phyloP scores from a whole-genome alignment of 805 yeast genomes.

The Kodamaea jinghongensis region DNA sequence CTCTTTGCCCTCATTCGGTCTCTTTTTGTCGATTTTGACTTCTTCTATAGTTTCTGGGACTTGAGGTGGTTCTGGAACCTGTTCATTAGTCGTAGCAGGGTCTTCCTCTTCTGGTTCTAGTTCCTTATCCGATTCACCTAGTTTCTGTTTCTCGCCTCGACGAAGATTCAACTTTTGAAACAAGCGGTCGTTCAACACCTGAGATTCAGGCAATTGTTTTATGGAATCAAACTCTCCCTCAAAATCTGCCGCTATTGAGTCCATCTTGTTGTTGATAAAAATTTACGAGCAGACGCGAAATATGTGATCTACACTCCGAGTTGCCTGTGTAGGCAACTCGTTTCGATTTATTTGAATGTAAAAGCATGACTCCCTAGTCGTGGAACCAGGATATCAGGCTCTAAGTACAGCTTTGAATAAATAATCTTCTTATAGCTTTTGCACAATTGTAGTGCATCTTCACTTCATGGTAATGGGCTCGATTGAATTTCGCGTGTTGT shows the following conservation, averaged over 20 bases:
- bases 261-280: not conserved
- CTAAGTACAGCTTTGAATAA: too few relatives aligned
- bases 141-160: not conserved
- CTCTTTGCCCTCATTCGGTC: constrained; percentile 5
- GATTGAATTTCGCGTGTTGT: too few relatives aligned
- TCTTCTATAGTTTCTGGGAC: not conserved
- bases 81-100: not conserved
- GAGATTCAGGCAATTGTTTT: constrained; percentile 20
- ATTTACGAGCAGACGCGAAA: too few relatives aligned
- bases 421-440: too few relatives aligned
- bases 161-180: constrained; percentile 16
- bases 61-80: not conserved
- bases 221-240: constrained; percentile 31
- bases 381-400: too few relatives aligned
- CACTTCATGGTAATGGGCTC: too few relatives aligned
- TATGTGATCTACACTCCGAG: too few relatives aligned
- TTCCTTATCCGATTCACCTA: too few relatives aligned
- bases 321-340: too few relatives aligned
- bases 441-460: too few relatives aligned
- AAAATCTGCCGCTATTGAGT: constrained; percentile 21
- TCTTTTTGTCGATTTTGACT: constrained; percentile 1
- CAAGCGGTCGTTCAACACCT: constrained; percentile 16
- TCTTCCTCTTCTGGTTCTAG: not conserved
- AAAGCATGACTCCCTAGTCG: too few relatives aligned
- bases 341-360: too few relatives aligned